Conservation (phyloP, 2,329 filamentous ascomycete species). For the Aspergillus udagawae region DNA sequence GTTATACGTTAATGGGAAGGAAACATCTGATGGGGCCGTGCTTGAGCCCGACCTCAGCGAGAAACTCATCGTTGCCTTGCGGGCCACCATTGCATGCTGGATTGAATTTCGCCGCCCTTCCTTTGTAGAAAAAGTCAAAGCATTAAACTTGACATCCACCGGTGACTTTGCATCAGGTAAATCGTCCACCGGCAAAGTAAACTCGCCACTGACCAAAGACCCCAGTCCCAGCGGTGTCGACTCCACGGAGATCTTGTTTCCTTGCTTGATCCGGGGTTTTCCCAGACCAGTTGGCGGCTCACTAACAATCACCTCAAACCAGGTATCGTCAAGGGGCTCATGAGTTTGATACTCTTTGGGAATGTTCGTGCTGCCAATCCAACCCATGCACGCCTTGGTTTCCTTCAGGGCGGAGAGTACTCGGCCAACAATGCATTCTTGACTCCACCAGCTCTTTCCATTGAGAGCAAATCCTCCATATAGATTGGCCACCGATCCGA, state of each 20-base stretch:
- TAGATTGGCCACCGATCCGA: conserved; percentile 51
- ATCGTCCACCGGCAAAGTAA: conserved; percentile 36
- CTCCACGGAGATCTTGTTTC: conserved; percentile 34
- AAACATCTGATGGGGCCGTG: conserved; percentile 17
- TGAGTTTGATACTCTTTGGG: conserved; percentile 32
- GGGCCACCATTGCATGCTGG: conserved; percentile 16
- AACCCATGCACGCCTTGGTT: conserved; percentile 52
- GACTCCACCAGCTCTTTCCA: conserved; percentile 54
- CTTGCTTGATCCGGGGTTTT: conserved; percentile 43
- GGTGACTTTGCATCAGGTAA: conserved; percentile 6
- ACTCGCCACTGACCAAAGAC: conserved; percentile 33
- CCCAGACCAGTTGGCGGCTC: conserved; percentile 22
- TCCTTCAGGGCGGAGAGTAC: conserved; percentile 47
- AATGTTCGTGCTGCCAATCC: conserved; percentile 44
- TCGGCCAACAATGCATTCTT: conserved; percentile 51
- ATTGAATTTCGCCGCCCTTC: conserved; percentile 8
- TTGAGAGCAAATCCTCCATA: conserved; percentile 53
- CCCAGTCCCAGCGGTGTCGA: conserved; percentile 40
- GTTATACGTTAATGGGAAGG: conserved; percentile 46
- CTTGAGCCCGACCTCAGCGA: conserved; percentile 12
- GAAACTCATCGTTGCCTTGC: conserved; percentile 26
- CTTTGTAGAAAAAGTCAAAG: conserved; percentile 23
- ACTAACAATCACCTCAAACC: conserved; percentile 47
- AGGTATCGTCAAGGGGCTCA: conserved; percentile 38
- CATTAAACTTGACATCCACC: conserved; percentile 18